phyloP scores from a whole-genome alignment of 1,284 basidiomycete species.

The Moesziomyces parantarcticus region DNA sequence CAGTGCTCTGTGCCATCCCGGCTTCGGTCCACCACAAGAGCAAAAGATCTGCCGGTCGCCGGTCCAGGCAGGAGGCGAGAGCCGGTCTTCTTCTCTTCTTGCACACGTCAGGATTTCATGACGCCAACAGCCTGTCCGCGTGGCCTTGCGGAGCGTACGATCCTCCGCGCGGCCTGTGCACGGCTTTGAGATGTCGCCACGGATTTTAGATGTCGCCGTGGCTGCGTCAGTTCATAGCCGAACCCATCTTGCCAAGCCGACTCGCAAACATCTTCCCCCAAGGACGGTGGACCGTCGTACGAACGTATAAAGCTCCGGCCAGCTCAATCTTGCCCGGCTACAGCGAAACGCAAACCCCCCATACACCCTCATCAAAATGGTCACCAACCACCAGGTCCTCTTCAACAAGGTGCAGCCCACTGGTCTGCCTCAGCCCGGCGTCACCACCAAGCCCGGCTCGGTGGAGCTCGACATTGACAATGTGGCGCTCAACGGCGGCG shows the following conservation, averaged over 20 bases:
- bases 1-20: too few relatives aligned
- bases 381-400: constrained; percentile 49
- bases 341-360: neutral
- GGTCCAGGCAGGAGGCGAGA: neutral
- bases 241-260: too few relatives aligned
- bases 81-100: too few relatives aligned
- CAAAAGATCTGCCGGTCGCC: constrained; percentile 15
- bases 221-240: neutral
- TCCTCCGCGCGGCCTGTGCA: neutral
- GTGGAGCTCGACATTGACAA: constrained; percentile 39
- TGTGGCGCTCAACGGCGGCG: constrained; percentile 41
- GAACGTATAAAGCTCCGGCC: neutral
- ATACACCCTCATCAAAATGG: constrained; percentile 20
- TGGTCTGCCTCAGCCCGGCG: constrained; percentile 43
- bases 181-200: constrained; percentile 4
- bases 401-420: constrained; percentile 43
- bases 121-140: too few relatives aligned
- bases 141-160: too few relatives aligned
- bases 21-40: neutral
- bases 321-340: too few relatives aligned
- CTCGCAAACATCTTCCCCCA: too few relatives aligned
- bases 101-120: too few relatives aligned
- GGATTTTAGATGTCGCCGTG: constrained; percentile 4
- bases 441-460: constrained; percentile 26
- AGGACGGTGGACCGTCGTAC: too few relatives aligned